phyloP scores from a whole-genome alignment of 371 early-diverging fungal genomes.

The Enterocytospora artemiae region DNA sequence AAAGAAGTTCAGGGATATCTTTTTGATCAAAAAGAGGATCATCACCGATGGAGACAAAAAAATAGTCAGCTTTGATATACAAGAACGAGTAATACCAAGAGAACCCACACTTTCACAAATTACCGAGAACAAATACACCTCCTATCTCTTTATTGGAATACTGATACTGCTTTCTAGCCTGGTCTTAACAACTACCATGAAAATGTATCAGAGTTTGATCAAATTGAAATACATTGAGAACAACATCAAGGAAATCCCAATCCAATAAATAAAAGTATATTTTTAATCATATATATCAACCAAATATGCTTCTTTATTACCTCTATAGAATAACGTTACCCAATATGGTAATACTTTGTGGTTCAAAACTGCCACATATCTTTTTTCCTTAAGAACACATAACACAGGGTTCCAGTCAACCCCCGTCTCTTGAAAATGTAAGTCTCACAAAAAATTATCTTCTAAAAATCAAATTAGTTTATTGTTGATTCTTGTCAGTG shows the following conservation, averaged over 20 bases:
- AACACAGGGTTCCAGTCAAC: too few relatives aligned
- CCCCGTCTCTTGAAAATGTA: too few relatives aligned
- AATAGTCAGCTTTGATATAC: slow-evolving; percentile 46
- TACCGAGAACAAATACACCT: slow-evolving; percentile 26
- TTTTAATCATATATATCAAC: too few relatives aligned
- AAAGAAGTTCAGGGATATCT: slow-evolving; percentile 45
- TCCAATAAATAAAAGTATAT: slow-evolving; percentile 8
- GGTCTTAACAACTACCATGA: slow-evolving; percentile 52
- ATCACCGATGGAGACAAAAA: slow-evolving; percentile 39
- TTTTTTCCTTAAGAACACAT: too few relatives aligned
- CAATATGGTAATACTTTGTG: too few relatives aligned
- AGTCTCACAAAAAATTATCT: too few relatives aligned
- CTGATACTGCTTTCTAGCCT: slow-evolving; percentile 45
- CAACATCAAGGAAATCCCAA: neutral
- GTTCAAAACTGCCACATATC: too few relatives aligned
- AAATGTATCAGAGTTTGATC: slow-evolving; percentile 41
- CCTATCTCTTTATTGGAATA: slow-evolving; percentile 29
- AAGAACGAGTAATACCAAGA: slow-evolving; percentile 49
- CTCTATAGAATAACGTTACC: too few relatives aligned
- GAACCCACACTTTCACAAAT: neutral
- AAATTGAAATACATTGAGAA: slow-evolving; percentile 13
- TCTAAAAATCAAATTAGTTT: too few relatives aligned
- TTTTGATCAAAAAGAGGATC: slow-evolving; percentile 50
- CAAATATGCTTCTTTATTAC: too few relatives aligned
- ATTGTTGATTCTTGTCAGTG: too few relatives aligned